Evolutionary conservation across 2,329 filamentous ascomycete genomes (phyloP), one percentile per base, ranked within the genome.

Genomic region (Pyrenophora seminiperda): DNA sequence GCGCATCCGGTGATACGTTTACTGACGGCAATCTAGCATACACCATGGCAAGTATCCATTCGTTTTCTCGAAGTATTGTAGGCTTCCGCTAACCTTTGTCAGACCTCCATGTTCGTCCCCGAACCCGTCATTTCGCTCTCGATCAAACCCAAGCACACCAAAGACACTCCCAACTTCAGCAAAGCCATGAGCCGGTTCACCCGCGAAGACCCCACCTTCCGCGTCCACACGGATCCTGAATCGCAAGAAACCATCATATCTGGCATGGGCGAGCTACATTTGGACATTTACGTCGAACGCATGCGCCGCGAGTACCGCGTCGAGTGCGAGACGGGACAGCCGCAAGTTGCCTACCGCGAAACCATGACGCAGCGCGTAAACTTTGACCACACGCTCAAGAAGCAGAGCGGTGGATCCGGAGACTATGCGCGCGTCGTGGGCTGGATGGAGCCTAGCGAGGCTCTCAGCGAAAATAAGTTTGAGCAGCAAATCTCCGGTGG

Each of bases 141-240:
- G 17, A 97, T 99, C 80, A 91, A 90, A 76, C 94, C 94, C 39
- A 97, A 97, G 81, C 86, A 90, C 73, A 91, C 84, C 72, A 94
- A 90, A 73, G 93, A 99, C 67, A 86, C 88, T 50, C 86, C 90
- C 71, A 94, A 95, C 79, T 99, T 99, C 82, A 92, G 88, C 70
- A 99, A 99, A 79, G 94, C 94, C 62, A 97, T 99, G 86, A 94
- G 93, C 73, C 90, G 94, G 63, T 99, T 99, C 83, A 93, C 97
- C 77, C 89, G 94, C 58, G 94, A 99, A 77, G 94, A 99, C 67
- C 94, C 94, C 3, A 99, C 94, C 10, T 99, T 99, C 84, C 86
- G 94, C 45, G 90, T 99, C 30, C 88, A 91, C 65, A 91, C 96
- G 65, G 94, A 99, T 70, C 76, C 84, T 13, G 94, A 99, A 77